Evolutionary conservation across 2,329 filamentous ascomycete genomes (phyloP).

Genomic region (Paraphaeosphaeria minitans): DNA sequence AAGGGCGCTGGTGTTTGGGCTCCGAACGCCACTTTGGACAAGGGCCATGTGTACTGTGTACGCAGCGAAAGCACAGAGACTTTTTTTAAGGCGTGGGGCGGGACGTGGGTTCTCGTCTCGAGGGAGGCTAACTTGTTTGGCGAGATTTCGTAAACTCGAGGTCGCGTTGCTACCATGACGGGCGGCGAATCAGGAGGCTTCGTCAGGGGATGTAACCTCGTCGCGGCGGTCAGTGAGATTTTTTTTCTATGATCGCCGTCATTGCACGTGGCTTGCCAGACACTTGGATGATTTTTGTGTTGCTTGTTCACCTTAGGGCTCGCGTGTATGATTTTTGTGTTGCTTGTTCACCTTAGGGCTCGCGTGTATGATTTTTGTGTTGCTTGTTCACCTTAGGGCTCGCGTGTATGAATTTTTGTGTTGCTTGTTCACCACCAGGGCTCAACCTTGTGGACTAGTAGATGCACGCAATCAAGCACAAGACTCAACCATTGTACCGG

Average conservation of each 20-base stretch:
- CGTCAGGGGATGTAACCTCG: neutral
- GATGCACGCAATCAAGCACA: neutral
- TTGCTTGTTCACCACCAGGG: neutral
- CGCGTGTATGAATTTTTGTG: neutral
- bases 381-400: neutral
- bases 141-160: conserved; percentile 12
- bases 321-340: neutral
- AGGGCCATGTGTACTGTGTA: too few relatives aligned
- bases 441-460: neutral
- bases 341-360: neutral
- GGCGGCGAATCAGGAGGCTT: conserved; percentile 1
- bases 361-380: neutral
- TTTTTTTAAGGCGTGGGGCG: conserved; percentile 5
- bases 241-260: conserved; percentile 11
- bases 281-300: neutral
- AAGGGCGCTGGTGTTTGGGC: conserved; percentile 1
- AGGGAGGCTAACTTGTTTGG: conserved; percentile 9
- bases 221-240: conserved; percentile 4
- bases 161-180: neutral
- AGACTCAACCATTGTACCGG: neutral
- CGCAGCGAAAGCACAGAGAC: neutral
- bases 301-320: neutral
- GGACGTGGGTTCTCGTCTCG: neutral
- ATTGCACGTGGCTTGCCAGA: neutral
- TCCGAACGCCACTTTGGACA: neutral